Evolutionary conservation across 2,329 filamentous ascomycete species (phyloP), one percentile per base, ranked within the genome.

Genomic region (Aspergillus novofumigatus): DNA sequence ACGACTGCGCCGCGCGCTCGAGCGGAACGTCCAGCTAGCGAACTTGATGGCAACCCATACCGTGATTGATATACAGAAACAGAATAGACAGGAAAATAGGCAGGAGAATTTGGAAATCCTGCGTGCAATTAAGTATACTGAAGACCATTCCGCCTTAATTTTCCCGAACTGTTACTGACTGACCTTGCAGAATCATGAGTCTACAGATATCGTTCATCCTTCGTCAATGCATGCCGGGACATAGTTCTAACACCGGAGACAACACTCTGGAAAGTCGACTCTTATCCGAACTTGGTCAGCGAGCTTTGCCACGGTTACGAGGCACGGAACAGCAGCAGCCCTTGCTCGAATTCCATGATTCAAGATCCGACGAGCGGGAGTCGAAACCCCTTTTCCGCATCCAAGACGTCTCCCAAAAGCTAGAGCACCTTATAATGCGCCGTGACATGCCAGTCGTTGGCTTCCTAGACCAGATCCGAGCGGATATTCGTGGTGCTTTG

Each of bases 21-120:
- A 59, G n/a, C 52, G 59, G 11, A 57, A 59, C 44, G 44, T 59
- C 3, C 54, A 61, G 41, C 57, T 61, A 20, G 59, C 59, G 0
- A 57, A 48, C 9, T 48, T 61, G 20, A 61, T 59, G 25, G 45
- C 55, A 0, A 59, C 54, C 2, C 32, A 53, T 21, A 54, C 47
- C 4, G 56, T 53, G 2, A 52, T 55, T 6, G 58, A 55, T 45
- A 45, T 47, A 29, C 52, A 55, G 10, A 56, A 21, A 47, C 42
- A 26, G 32, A 17, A 35, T 35, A 52, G 54, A 7, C 9, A 52
- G 2, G 59, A 61, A 4, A 49, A 61, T 21, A 52, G 53, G 7
- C 11, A 52, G 3, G 59, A 61, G 4, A 53, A 61, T 26, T 9
- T 57, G 1, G 59, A 61, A 28, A 55, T 59, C 14, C 29, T 61